Conservation (phyloP, 2,329 filamentous ascomycete genomes). For the Zarea fungicola region DNA sequence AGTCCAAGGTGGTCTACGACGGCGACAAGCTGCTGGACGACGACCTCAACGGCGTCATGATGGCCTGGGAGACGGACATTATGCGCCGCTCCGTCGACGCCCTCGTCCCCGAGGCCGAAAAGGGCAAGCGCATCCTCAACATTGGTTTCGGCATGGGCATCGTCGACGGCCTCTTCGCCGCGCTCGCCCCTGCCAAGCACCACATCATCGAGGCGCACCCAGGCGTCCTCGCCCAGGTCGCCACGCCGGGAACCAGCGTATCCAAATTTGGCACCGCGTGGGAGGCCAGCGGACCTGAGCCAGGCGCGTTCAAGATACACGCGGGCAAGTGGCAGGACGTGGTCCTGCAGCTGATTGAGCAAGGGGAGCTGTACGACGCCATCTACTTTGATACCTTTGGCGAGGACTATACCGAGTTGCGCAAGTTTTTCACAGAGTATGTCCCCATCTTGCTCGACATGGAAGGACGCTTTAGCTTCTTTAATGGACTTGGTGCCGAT, state of each 20-base stretch:
- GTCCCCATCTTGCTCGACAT: slow-evolving; percentile 73
- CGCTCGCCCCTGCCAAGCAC: slow-evolving; percentile 61
- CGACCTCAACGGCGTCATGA: slow-evolving; percentile 82
- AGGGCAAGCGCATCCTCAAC: slow-evolving; percentile 69
- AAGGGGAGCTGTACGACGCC: slow-evolving; percentile 70
- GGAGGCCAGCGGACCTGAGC: slow-evolving; percentile 50
- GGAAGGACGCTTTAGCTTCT: slow-evolving; percentile 74
- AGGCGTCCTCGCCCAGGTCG: slow-evolving; percentile 63
- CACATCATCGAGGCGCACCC: slow-evolving; percentile 87
- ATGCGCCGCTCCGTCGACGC: slow-evolving; percentile 73
- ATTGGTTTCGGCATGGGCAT: slow-evolving; percentile 92
- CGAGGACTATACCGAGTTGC: slow-evolving; percentile 82
- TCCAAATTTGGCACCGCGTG: slow-evolving; percentile 50
- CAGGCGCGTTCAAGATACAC: slow-evolving; percentile 68
- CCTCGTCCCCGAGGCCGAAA: slow-evolving; percentile 43
- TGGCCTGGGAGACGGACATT: slow-evolving; percentile 85
- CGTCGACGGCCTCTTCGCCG: slow-evolving; percentile 70
- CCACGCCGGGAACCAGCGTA: slow-evolving; percentile 30
- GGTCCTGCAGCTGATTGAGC: slow-evolving; percentile 60
- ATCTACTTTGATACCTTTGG: slow-evolving; percentile 99
- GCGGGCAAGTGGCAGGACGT: slow-evolving; percentile 76
- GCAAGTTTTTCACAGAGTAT: slow-evolving; percentile 81
- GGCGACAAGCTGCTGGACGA: slow-evolving; percentile 66
- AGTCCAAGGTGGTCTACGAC: slow-evolving; percentile 59
- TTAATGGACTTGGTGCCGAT: slow-evolving; percentile 90